Conservation (phyloP, 176 grass and related monocot species). For the Oryza glaberrima region DNA sequence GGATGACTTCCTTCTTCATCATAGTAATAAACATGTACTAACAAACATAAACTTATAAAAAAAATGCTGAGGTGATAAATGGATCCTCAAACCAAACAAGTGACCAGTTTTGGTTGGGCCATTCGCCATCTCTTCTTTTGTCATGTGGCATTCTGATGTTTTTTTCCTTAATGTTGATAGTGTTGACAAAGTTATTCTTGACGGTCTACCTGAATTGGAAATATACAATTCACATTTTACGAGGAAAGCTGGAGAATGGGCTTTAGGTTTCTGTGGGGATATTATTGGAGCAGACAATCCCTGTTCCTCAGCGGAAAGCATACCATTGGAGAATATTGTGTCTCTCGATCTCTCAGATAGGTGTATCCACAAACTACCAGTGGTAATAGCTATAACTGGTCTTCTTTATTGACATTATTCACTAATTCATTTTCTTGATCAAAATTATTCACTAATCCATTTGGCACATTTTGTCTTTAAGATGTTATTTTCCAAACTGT, state of each 20-base stretch:
- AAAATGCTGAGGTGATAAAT: neutral
- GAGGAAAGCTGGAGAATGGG: conserved; percentile 65
- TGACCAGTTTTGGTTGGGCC: too few species aligned
- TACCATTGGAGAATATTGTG: conserved; percentile 56
- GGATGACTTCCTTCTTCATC: neutral
- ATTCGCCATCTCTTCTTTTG: neutral
- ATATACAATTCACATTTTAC: conserved; percentile 91
- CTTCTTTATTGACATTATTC: neutral
- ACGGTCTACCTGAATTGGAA: conserved; percentile 69
- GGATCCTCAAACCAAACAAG: neutral
- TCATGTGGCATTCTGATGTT: conserved; percentile 41
- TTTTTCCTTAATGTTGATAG: conserved; percentile 53
- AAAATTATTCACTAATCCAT: neutral
- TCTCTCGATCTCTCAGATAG: conserved; percentile 89
- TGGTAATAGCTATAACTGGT: conserved; percentile 45
- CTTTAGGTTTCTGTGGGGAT: conserved; percentile 88
- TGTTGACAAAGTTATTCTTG: conserved; percentile 59
- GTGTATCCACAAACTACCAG: conserved; percentile 62
- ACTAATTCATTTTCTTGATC: neutral
- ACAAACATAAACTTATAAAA: neutral
- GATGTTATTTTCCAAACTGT: conserved; percentile 18
- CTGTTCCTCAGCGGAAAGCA: conserved; percentile 46
- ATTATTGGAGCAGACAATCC: conserved; percentile 78
- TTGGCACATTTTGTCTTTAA: neutral
- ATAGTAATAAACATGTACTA: neutral